These are phyloP conservation scores for Diaporthe ilicicola DNA, from an alignment of 2,329 filamentous ascomycete species.

Conservation along the genomic window DNA sequence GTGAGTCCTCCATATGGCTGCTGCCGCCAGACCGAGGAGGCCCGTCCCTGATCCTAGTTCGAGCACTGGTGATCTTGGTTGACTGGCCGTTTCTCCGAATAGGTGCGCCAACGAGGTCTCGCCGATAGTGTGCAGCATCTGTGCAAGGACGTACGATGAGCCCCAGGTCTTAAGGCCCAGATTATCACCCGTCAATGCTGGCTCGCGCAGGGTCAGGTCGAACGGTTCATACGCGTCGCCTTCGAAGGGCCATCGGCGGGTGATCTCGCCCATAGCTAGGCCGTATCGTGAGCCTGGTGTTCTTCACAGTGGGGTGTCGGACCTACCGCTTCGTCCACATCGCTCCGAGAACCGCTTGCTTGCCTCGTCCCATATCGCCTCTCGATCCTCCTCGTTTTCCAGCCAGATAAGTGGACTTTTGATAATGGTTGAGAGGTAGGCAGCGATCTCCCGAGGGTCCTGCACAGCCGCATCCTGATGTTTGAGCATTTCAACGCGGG, in stretches of 20 bases:
- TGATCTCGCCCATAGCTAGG: constrained; percentile 65
- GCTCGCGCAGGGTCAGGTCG: constrained; percentile 81
- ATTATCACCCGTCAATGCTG: constrained; percentile 85
- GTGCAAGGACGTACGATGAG: constrained; percentile 85
- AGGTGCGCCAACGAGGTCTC: constrained; percentile 55
- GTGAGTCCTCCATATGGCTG: constrained; percentile 70
- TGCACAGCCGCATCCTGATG: constrained; percentile 52
- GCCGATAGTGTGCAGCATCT: constrained; percentile 66
- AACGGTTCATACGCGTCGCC: constrained; percentile 52
- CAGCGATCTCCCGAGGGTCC: constrained; percentile 61
- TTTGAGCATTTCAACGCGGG: constrained; percentile 51
- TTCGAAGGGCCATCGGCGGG: constrained; percentile 62
- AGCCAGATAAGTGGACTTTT: constrained; percentile 75
- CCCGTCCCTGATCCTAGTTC: constrained; percentile 93
- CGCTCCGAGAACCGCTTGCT: constrained; percentile 84
- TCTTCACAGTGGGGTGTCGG: neutral
- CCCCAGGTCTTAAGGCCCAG: constrained; percentile 96
- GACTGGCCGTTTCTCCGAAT: constrained; percentile 47
- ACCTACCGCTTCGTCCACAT: constrained; percentile 76
- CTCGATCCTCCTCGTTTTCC: constrained; percentile 69
- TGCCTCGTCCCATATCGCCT: constrained; percentile 79
- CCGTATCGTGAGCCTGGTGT: neutral
- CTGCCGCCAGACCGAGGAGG: constrained; percentile 86
- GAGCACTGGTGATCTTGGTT: constrained; percentile 56
- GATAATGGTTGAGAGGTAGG: constrained; percentile 76